These are phyloP conservation scores for Salvia splendens DNA, from an alignment of 257 asterid genomes.

Conservation along the genomic window DNA sequence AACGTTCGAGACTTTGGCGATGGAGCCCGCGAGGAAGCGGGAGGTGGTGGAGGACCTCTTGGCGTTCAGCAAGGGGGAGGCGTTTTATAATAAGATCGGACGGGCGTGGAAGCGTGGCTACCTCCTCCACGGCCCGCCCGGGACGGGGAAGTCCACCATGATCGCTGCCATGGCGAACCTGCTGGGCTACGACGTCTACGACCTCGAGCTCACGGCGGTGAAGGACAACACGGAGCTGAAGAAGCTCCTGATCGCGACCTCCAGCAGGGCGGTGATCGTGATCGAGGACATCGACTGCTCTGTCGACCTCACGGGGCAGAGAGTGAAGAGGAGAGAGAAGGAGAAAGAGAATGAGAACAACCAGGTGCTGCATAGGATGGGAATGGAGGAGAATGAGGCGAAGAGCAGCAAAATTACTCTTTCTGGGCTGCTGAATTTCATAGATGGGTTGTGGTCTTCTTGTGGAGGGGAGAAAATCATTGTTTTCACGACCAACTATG, in stretches of 20 bases:
- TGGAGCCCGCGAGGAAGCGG: constrained; percentile 36
- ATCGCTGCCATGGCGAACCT: constrained; percentile 46
- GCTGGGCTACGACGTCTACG: constrained; percentile 38
- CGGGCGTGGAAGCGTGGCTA: constrained; percentile 43
- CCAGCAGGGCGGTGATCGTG: constrained; percentile 40
- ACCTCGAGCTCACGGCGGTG: constrained; percentile 40
- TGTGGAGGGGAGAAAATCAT: constrained; percentile 46
- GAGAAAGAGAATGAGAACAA: neutral
- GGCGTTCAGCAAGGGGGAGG: constrained; percentile 28
- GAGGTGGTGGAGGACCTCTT: constrained; percentile 32
- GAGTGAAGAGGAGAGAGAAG: constrained; percentile 25
- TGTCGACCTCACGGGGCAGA: constrained; percentile 38
- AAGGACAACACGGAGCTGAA: constrained; percentile 41
- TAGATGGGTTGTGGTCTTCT: constrained; percentile 53
- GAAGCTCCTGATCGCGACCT: constrained; percentile 32
- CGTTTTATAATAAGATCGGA: constrained; percentile 34
- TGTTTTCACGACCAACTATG: constrained; percentile 45
- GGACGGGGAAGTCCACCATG: constrained; percentile 46
- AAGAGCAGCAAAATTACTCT: constrained; percentile 41
- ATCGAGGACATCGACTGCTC: constrained; percentile 48
- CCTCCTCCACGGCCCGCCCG: constrained; percentile 42
- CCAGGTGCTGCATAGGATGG: constrained; percentile 13
- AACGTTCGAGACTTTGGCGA: constrained; percentile 35
- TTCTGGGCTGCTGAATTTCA: constrained; percentile 47
- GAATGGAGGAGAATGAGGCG: constrained; percentile 12